Evolutionary conservation across 345 rosid species (phyloP).

Genomic region (Corymbia maculata): DNA sequence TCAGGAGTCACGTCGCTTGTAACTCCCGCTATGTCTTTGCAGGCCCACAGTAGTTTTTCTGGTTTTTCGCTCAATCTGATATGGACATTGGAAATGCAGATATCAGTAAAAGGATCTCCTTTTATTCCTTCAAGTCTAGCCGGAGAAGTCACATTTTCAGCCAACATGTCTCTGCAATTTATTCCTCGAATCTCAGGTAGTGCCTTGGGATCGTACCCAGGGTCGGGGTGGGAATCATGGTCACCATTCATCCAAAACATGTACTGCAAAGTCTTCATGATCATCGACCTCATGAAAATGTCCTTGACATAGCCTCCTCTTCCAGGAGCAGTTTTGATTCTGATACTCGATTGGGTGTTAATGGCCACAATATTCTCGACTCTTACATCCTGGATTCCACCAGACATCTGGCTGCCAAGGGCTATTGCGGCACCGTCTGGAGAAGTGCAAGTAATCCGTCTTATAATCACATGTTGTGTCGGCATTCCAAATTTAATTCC

Average conservation of each 20-base stretch:
- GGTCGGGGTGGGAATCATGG: constrained; percentile 55
- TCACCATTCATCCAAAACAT: constrained; percentile 72
- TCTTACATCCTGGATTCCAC: constrained; percentile 59
- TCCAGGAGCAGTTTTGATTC: constrained; percentile 62
- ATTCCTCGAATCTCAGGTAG: constrained; percentile 37
- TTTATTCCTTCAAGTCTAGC: constrained; percentile 45
- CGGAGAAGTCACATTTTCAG: constrained; percentile 42
- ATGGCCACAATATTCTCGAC: constrained; percentile 40
- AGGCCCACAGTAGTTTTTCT: constrained; percentile 52
- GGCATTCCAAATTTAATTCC: constrained; percentile 54
- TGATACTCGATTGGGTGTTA: constrained; percentile 42
- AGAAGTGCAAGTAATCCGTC: constrained; percentile 69
- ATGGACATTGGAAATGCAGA: constrained; percentile 65
- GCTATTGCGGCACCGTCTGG: constrained; percentile 70
- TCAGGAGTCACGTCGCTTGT: constrained; percentile 46
- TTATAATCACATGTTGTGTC: constrained; percentile 31
- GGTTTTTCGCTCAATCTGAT: constrained; percentile 29
- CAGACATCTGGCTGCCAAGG: constrained; percentile 84
- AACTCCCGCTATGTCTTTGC: constrained; percentile 43
- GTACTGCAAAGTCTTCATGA: constrained; percentile 53
- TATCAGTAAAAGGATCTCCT: constrained; percentile 31
- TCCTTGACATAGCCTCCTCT: constrained; percentile 63
- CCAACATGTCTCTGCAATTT: constrained; percentile 43
- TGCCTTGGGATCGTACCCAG: constrained; percentile 49
- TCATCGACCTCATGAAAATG: constrained; percentile 41